Percentiles rank a stretch among this genome's conserved stretches.
phyloP scores from a whole-genome alignment of 2,329 filamentous ascomycete genomes.

The Arthrinium phaeospermum region DNA sequence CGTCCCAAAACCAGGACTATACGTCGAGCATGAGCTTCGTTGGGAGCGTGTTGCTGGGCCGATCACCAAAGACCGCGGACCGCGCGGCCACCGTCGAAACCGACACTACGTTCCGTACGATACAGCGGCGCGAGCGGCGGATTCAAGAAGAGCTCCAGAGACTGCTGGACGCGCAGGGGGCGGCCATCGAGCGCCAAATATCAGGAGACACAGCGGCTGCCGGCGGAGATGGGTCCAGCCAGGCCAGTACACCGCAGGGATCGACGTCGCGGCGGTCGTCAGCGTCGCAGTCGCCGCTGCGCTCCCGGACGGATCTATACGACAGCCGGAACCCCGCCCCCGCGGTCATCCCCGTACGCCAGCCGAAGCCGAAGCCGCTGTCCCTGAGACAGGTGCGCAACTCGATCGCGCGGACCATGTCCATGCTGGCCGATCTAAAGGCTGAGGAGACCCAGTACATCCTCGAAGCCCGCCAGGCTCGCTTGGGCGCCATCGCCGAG shows the following conservation, averaged over 20 bases:
- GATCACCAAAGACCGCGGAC: constrained; percentile 26
- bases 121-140: constrained; percentile 54
- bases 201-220: constrained; percentile 27
- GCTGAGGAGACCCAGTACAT: constrained; percentile 70
- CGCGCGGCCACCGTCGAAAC: constrained; percentile 24
- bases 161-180: constrained; percentile 63
- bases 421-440: constrained; percentile 69
- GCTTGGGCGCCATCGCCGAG: constrained; percentile 63
- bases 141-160: constrained; percentile 63
- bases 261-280: constrained; percentile 27
- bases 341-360: constrained; percentile 63
- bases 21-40: constrained; percentile 33
- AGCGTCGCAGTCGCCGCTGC: constrained; percentile 24
- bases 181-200: constrained; percentile 52
- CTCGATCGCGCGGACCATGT: constrained; percentile 68
- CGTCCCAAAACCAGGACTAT: constrained; percentile 1
- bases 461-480: constrained; percentile 58
- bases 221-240: constrained; percentile 38
- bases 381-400: constrained; percentile 68
- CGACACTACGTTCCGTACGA: constrained; percentile 36
- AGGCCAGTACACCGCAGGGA: constrained; percentile 42
- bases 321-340: constrained; percentile 34
- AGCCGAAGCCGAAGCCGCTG: constrained; percentile 58
- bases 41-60: constrained; percentile 35
- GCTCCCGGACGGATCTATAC: constrained; percentile 29